These are phyloP conservation scores for Podospora tetraspora DNA, from an alignment of 495 filamentous ascomycete genomes.

Conservation along the genomic window DNA sequence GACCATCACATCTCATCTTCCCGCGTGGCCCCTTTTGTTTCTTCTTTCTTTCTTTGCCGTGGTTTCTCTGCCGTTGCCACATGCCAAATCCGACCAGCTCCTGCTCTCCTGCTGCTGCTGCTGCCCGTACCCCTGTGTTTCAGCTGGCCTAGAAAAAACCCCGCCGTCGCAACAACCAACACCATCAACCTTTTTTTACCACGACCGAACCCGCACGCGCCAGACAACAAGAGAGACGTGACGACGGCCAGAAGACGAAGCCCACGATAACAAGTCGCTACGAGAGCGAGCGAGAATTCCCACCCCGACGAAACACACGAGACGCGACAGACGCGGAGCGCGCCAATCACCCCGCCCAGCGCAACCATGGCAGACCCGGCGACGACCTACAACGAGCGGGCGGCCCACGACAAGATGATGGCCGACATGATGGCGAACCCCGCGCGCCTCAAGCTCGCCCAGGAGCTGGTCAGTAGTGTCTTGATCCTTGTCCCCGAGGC, in stretches of 20 bases:
- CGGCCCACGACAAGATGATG: constrained; percentile 2
- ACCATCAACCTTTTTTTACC: neutral
- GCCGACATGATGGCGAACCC: constrained; percentile 1
- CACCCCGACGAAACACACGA: neutral
- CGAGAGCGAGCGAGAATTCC: neutral
- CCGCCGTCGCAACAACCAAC: neutral
- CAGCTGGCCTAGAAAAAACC: neutral
- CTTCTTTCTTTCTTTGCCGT: neutral
- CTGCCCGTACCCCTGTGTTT: neutral
- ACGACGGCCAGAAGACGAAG: neutral
- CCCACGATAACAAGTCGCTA: neutral
- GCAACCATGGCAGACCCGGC: neutral
- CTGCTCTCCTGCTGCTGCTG: neutral
- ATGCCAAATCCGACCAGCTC: neutral
- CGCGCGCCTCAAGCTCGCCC: neutral
- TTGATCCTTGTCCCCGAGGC: too few species aligned
- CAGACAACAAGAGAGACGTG: neutral
- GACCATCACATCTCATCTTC: neutral
- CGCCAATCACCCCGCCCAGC: neutral
- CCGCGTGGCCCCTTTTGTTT: neutral
- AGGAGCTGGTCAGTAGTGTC: neutral
- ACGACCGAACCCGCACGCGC: neutral
- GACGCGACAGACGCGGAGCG: neutral
- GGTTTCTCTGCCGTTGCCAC: neutral
- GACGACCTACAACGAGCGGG: neutral